phyloP scores from a whole-genome alignment of 352 stramenopile species.

The Phytopythium vexans region DNA sequence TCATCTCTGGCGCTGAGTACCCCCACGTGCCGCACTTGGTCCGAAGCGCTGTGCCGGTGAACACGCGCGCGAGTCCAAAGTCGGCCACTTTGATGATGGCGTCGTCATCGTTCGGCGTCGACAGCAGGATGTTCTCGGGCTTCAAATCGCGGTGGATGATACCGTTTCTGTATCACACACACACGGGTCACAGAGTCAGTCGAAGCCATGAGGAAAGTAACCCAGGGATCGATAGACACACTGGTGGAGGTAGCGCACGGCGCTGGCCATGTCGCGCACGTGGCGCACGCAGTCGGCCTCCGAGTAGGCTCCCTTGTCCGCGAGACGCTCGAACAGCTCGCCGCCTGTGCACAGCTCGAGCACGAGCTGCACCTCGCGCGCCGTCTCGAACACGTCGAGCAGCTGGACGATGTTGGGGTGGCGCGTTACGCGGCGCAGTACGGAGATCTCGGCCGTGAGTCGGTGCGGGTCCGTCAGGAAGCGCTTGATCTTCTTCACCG shows the following conservation, averaged over 20 bases:
- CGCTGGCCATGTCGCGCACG: constrained; percentile 59
- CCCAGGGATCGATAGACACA: constrained; percentile 13
- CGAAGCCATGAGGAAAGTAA: neutral
- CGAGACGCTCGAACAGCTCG: constrained; percentile 79
- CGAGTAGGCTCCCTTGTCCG: constrained; percentile 78
- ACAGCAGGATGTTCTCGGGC: constrained; percentile 82
- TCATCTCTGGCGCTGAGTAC: constrained; percentile 85
- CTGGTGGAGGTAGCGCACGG: constrained; percentile 73
- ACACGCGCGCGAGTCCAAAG: constrained; percentile 84
- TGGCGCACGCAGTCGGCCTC: constrained; percentile 79
- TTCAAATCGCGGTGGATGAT: constrained; percentile 85
- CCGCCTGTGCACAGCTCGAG: constrained; percentile 80
- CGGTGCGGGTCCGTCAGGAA: constrained; percentile 74
- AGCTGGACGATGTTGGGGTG: constrained; percentile 80
- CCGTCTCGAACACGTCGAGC: constrained; percentile 79
- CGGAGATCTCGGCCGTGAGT: constrained; percentile 58
- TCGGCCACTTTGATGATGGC: constrained; percentile 77
- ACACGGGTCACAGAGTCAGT: neutral
- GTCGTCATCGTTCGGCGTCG: constrained; percentile 51
- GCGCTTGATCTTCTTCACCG: constrained; percentile 84
- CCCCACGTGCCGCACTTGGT: constrained; percentile 83
- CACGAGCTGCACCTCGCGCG: constrained; percentile 72
- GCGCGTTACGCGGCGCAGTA: constrained; percentile 47
- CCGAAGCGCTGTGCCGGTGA: constrained; percentile 63
- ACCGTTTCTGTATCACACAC: constrained; percentile 35